Conservation (phyloP, 768 basidiomycete species). For the Macrolepiota dolichaula region DNA sequence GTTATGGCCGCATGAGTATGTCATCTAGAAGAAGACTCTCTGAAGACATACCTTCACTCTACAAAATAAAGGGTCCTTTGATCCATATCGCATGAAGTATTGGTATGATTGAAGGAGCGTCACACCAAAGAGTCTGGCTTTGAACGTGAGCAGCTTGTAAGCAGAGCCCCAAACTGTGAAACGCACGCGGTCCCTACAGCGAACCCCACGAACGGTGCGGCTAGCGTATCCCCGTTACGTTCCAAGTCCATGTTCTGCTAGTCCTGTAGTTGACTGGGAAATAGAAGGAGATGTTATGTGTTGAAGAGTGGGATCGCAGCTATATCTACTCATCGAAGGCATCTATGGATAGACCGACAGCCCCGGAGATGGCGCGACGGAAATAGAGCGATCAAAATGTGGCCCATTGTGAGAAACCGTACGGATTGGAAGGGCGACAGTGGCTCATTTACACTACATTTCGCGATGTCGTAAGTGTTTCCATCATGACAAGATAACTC, state of each 20-base stretch:
- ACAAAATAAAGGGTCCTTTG: neutral
- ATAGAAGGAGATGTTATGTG: neutral
- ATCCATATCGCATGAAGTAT: neutral
- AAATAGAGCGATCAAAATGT: too few relatives aligned
- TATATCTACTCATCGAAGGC: neutral
- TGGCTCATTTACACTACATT: too few relatives aligned
- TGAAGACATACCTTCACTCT: constrained; percentile 1
- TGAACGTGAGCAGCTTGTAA: neutral
- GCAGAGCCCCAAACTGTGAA: neutral
- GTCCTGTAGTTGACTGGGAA: neutral
- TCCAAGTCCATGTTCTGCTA: neutral
- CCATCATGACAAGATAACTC: too few relatives aligned
- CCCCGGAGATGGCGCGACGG: too few relatives aligned
- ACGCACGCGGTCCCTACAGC: constrained; percentile 1
- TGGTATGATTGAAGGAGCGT: constrained; percentile 7
- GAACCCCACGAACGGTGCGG: constrained; percentile 6
- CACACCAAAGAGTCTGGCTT: neutral
- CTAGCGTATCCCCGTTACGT: neutral
- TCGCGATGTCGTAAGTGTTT: too few relatives aligned
- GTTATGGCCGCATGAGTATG: neutral
- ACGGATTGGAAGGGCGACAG: too few relatives aligned
- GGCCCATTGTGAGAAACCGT: too few relatives aligned
- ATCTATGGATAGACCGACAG: neutral
- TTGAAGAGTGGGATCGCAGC: neutral
- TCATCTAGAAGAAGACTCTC: neutral